Evolutionary conservation across 2,329 filamentous ascomycete genomes (phyloP), one percentile per base, ranked within the genome.

Genomic region (Achaetomium macrosporum): DNA sequence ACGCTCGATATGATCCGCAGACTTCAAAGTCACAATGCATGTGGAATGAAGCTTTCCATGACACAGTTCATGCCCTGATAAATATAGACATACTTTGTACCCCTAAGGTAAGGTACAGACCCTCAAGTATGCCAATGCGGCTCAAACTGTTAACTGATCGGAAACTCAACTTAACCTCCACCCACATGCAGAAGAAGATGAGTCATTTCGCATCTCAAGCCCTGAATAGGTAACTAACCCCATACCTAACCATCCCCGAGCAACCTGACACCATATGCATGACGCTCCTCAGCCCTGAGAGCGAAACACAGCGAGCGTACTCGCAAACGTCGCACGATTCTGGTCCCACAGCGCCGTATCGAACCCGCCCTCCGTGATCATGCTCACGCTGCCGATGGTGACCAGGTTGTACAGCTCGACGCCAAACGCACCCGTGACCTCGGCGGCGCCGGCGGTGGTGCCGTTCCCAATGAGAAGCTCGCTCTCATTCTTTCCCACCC

Each of bases 371-470:
- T 61, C 55, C 39, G 67, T 70, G 15, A 71, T 59, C 70, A 73
- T 73, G 42, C 61, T 63, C 39, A 64, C 66, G 17, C 64, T 63
- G 12, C 72, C 72, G 11, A 75, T 64, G 1, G 72, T 74, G 59
- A 73, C 70, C 29, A 75, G 63, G 51, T 72, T 71, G 55, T 72
- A 72, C 44, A 70, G 51, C 45, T 65, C 64, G 6, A 73, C 57
- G n/a, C 42, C 29, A 29, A 47, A 31, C 43, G 19, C 13, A n/a
- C 42, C 54, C 6, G 12, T 33, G 8, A 16, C 46, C 13, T 35
- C 36, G 17, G 2, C 42, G 10, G 41, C 8, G 6, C 30, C 48
- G 13, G 60, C 61, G 16, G 50, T 42, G 29, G 35, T 50, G 8
- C 42, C 50, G 8, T 59, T 61, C 42, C 63, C 50, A 20, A 69